Conservation (phyloP, 345 rosid species). For the Salix koriyanagi region DNA sequence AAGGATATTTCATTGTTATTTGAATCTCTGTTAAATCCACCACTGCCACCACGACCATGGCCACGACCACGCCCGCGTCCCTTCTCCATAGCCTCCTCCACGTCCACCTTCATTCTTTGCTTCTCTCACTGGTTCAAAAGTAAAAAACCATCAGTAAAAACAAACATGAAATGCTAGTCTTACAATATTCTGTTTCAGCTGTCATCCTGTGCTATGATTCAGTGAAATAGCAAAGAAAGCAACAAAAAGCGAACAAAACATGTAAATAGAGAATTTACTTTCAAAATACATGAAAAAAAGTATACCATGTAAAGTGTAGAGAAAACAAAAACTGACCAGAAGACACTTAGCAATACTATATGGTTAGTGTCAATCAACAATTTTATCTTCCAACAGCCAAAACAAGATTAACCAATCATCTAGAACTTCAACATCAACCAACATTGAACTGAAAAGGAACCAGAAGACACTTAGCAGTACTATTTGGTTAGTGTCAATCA, state of each 20-base stretch:
- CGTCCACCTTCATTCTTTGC: slow-evolving; percentile 64
- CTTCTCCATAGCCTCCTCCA: slow-evolving; percentile 48
- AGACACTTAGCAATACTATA: background rate
- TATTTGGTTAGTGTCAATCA: background rate
- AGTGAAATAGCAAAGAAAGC: background rate
- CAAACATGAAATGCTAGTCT: background rate
- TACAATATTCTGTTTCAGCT: background rate
- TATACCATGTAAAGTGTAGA: background rate
- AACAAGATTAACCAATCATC: background rate
- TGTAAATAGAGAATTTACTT: too few relatives aligned
- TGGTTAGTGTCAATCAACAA: background rate
- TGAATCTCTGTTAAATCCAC: slow-evolving; percentile 59
- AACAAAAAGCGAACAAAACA: background rate
- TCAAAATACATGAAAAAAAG: too few relatives aligned
- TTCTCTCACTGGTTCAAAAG: slow-evolving; percentile 56
- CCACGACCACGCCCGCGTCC: slow-evolving; percentile 60
- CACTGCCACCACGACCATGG: slow-evolving; percentile 39
- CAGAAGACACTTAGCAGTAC: background rate
- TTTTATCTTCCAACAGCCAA: background rate
- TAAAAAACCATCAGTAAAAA: slow-evolving; percentile 1
- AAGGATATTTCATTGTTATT: slow-evolving; percentile 38
- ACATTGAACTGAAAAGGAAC: background rate
- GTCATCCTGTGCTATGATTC: background rate
- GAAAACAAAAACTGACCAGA: background rate
- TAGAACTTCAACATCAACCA: background rate